Evolutionary conservation across 768 basidiomycete genomes (phyloP), one percentile per base, ranked within the genome.

Genomic region (Leccinum obscurum): DNA sequence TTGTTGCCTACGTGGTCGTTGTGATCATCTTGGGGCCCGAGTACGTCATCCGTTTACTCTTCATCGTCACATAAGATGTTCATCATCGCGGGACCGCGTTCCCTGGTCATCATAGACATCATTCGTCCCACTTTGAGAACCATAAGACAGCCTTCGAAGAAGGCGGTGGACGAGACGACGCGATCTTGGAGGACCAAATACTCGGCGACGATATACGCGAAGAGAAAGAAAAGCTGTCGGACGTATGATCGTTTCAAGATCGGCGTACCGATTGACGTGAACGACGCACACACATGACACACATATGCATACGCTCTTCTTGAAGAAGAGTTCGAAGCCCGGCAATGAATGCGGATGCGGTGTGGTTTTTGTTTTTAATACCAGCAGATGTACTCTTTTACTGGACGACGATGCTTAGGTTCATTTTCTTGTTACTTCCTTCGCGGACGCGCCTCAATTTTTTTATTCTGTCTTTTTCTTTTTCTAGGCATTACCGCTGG

Each of bases 41-140:
- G 87, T 87, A 64, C 54, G 88, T 83, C 41, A 52, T 9, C 28
- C 15, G 0, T 52, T 22, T 24, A 15, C 41, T 22, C 24, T 52
- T 17, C 1, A 20, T 4, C 3, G 15, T 48, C 1, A 32, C 24
- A 34, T 11, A 5, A 46, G 44, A 15, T 37, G 14, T 6, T 57
- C n/a, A 61, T n/a, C n/a, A 10, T 50, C 20, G n/a, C 46, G 28
- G 49, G 49, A 46, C 24, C 14, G 49, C 9, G 49, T 50, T 46
- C 39, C 9, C 20, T 41, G 15, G 17, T 20, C 3, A 8, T 52
- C n/a, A 32, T 60, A 87, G 86, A 70, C 85, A 86, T 58, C 89
- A 90, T 68, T 81, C 87, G 3, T 80, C 85, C 5, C 91, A 89
- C 76, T 98, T 98, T 69, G 95, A 98, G 79, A 83, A 88, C 64